Conservation (phyloP, 2,329 filamentous ascomycete genomes). For the Chalaropsis ovoidea region DNA sequence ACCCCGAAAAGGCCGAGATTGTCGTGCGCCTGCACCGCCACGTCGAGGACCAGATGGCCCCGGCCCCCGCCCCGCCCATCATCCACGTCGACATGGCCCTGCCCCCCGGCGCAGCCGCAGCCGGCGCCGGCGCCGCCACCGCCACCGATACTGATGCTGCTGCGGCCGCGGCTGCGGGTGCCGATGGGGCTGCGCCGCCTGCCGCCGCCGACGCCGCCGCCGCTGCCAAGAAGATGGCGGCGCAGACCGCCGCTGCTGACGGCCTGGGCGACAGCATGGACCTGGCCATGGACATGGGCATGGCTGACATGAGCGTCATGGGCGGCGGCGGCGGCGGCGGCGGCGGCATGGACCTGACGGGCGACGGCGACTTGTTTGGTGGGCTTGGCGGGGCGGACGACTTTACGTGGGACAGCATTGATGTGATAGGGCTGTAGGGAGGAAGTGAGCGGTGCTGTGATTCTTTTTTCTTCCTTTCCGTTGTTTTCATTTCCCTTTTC, state of each 20-base stretch:
- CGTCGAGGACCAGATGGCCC: slow-evolving; percentile 55
- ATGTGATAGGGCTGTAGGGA: slow-evolving; percentile 21
- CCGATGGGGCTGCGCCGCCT: slow-evolving; percentile 35
- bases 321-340: background rate
- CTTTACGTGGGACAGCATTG: slow-evolving; percentile 24
- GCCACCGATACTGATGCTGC: slow-evolving; percentile 22
- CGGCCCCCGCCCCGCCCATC: slow-evolving; percentile 35
- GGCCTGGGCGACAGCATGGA: slow-evolving; percentile 11
- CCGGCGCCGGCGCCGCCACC: slow-evolving; percentile 27
- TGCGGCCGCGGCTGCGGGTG: slow-evolving; percentile 30
- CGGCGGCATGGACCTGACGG: slow-evolving; percentile 14
- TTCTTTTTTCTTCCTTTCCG: background rate
- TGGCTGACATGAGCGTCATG: slow-evolving; percentile 20
- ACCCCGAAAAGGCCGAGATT: slow-evolving; percentile 49
- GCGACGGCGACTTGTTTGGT: slow-evolving; percentile 23
- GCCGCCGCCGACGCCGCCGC: slow-evolving; percentile 31
- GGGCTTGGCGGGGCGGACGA: slow-evolving; percentile 21
- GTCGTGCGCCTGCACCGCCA: slow-evolving; percentile 52
- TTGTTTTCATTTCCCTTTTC: background rate
- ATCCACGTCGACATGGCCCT: slow-evolving; percentile 37
- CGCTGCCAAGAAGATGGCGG: slow-evolving; percentile 35
- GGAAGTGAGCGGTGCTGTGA: too few relatives aligned
- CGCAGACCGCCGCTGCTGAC: slow-evolving; percentile 35
- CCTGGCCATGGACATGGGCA: slow-evolving; percentile 18
- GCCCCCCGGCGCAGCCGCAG: slow-evolving; percentile 34